A percentile compares a stretch with the other conserved stretches of the same genome.
Conservation (phyloP, 768 basidiomycete species). For the Auricularia sp. region DNA sequence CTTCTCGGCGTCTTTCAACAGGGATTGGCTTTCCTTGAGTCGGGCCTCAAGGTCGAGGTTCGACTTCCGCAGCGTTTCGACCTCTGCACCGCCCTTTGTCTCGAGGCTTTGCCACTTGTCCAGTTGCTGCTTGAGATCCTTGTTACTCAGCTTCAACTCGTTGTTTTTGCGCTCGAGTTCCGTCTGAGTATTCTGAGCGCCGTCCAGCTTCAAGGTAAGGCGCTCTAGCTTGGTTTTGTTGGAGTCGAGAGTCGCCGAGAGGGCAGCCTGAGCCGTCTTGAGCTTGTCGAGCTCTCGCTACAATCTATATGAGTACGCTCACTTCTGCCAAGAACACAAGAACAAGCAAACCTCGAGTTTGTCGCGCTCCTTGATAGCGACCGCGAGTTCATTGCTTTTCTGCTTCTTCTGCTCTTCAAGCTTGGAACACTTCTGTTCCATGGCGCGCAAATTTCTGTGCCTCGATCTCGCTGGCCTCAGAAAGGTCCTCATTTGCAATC, state of each 20-base stretch:
- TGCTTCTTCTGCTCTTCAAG: neutral
- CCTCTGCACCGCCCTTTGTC: slow-evolving; percentile 49
- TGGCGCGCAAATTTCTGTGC: neutral
- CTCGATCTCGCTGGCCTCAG: neutral
- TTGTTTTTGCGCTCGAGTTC: slow-evolving; percentile 49
- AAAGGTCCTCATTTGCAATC: neutral
- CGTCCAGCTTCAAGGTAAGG: slow-evolving; percentile 46
- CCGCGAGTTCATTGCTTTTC: neutral
- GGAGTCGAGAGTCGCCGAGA: neutral
- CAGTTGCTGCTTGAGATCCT: slow-evolving; percentile 52
- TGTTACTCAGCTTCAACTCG: slow-evolving; percentile 46
- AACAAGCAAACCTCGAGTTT: neutral
- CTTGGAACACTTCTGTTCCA: neutral
- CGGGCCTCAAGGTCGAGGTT: slow-evolving; percentile 48
- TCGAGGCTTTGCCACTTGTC: slow-evolving; percentile 62
- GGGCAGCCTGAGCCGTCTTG: neutral
- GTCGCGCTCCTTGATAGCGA: neutral
- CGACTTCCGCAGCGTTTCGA: slow-evolving; percentile 44
- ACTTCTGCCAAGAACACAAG: neutral
- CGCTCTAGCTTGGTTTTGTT: slow-evolving; percentile 43
- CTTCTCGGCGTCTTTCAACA: slow-evolving; percentile 22
- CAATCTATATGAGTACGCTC: neutral
- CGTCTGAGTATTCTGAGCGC: slow-evolving; percentile 38
- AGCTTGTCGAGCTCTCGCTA: neutral
- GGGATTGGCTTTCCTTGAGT: slow-evolving; percentile 35